These are phyloP conservation scores for Thraustotheca clavata DNA, from an alignment of 352 stramenopile species.

Conservation along the genomic window DNA sequence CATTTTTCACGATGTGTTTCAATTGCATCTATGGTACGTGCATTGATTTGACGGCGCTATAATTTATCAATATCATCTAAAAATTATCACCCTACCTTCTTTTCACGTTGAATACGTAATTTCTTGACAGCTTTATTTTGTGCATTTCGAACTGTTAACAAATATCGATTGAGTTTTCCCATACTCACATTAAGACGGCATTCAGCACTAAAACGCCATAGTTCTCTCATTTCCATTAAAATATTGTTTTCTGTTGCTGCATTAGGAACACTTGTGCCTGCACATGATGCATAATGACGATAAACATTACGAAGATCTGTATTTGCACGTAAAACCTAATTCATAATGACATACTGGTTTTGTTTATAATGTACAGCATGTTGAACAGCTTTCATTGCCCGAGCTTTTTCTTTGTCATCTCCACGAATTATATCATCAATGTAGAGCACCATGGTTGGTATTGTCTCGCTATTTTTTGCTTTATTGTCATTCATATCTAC, in stretches of 20 bases:
- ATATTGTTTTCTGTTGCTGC: not conserved
- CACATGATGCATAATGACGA: conserved; percentile 29
- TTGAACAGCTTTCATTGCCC: conserved; percentile 34
- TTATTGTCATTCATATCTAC: conserved; percentile 17
- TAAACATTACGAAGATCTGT: conserved; percentile 54
- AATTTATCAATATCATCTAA: not conserved
- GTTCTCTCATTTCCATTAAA: conserved; percentile 16
- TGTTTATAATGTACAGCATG: conserved; percentile 24
- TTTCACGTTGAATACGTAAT: conserved; percentile 18
- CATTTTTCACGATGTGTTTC: conserved; percentile 19
- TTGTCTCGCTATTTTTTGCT: not conserved
- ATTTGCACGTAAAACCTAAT: conserved; percentile 39
- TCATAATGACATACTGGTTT: not conserved
- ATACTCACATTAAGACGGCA: conserved; percentile 15
- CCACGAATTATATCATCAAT: conserved; percentile 40
- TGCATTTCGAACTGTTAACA: conserved; percentile 13
- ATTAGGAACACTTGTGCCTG: not conserved
- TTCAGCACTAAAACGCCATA: conserved; percentile 15
- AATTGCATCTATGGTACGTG: conserved; percentile 7
- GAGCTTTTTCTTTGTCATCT: conserved; percentile 30
- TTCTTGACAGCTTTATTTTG: conserved; percentile 21
- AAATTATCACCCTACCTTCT: not conserved
- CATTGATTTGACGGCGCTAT: not conserved
- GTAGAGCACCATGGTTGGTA: conserved; percentile 36
- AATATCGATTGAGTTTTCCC: conserved; percentile 15